Base-by-base conservation (phyloP, 2,329 filamentous ascomycete genomes). In the Aspergillus pseudoviridinutans region DNA sequence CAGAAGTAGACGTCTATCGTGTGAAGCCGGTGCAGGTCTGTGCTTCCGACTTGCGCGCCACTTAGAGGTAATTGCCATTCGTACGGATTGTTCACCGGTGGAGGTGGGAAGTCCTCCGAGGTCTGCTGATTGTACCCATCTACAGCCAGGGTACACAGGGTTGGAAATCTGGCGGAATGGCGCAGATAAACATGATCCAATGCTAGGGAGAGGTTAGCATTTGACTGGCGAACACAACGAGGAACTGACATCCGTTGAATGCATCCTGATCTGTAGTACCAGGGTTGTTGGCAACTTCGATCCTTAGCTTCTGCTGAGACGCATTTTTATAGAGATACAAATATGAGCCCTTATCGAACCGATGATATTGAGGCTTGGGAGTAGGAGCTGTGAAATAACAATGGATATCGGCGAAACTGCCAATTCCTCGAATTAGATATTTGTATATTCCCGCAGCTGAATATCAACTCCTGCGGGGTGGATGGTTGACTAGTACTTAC, bases 1-100 rank as follows among this genome's bases (percentile, higher is more conserved):
- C 85, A 88, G 64, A 87, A 82, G 64, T 88, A 88, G 20, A 87
- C 69, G 63, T 88, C 85, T 20, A 87, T 57, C 0, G 83, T 84
- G 65, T 87, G 84, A 4, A 88, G 71, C 53, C 78, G 80, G 28
- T 69, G 61, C 63, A 83, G 78, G 57, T 81, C 80, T 57, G 79
- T 80, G 54, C 78, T 80, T 54, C 82, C 77, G 60, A 81, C 80
- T 50, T 76, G 76, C 2, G 79, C 76, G 60, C 86, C 82, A 51
- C 74, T 77, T 20, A 76, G 77, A 4, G 82, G 79, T 12, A 87
- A 74, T 59, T 82, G 79, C 85, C 85, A 88, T 70, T 86, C 77
- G 56, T 75, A 70, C 14, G 70, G 68, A 54, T 68, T 69, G 20
- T 64, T 54, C 47, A 59, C 62, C 49, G 71, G 62, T 22, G 66